phyloP scores from a whole-genome alignment of 768 basidiomycete genomes.

The Macrolepiota fuliginosa region DNA sequence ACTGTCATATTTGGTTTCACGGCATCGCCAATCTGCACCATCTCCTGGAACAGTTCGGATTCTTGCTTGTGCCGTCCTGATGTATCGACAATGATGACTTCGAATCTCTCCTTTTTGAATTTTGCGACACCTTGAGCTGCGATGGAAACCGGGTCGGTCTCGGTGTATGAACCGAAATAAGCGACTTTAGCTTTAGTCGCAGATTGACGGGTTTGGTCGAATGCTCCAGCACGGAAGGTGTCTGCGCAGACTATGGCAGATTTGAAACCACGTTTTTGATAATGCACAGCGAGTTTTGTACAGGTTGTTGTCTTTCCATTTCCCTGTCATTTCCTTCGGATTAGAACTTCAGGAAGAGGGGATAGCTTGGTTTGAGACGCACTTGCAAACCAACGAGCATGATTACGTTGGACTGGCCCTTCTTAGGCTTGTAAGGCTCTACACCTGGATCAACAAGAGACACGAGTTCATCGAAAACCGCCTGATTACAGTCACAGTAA shows the following conservation, averaged over 20 bases:
- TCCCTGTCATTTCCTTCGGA: slow-evolving; percentile 49
- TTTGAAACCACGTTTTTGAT: slow-evolving; percentile 95
- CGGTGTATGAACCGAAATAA: slow-evolving; percentile 98
- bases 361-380: slow-evolving; percentile 17
- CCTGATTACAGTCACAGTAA: slow-evolving; percentile 40
- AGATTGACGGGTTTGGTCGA: slow-evolving; percentile 98
- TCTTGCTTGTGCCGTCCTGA: slow-evolving; percentile 98
- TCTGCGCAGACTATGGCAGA: slow-evolving; percentile 98
- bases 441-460: slow-evolving; percentile 93
- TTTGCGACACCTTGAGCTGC: slow-evolving; percentile 94
- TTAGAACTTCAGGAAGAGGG: not conserved
- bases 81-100: slow-evolving; percentile 98
- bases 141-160: slow-evolving; percentile 95
- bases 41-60: slow-evolving; percentile 93
- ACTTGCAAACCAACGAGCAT: slow-evolving; percentile 99
- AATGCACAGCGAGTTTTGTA: slow-evolving; percentile 97
- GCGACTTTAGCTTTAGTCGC: slow-evolving; percentile 98
- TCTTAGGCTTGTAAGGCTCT: slow-evolving; percentile 95
- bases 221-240: slow-evolving; percentile 98
- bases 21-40: slow-evolving; percentile 93
- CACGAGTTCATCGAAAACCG: slow-evolving; percentile 96
- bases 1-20: slow-evolving; percentile 97
- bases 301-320: slow-evolving; percentile 99
- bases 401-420: slow-evolving; percentile 89
- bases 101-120: slow-evolving; percentile 98